These are phyloP conservation scores for Omphalea diandra DNA, from an alignment of 441 rosid genomes.

Conservation along the genomic window DNA sequence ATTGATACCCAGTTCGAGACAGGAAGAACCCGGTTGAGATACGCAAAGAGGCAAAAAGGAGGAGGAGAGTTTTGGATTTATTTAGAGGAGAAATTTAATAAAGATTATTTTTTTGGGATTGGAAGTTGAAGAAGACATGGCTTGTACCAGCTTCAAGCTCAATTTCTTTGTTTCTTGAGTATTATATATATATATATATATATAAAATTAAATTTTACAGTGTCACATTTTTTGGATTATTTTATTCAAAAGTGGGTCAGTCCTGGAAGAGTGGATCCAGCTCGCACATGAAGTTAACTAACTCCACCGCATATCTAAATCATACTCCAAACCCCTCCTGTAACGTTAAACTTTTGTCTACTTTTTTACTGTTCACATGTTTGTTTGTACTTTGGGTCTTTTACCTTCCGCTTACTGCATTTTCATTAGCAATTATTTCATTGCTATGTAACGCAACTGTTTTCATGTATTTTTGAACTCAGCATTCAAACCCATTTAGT, in stretches of 20 bases:
- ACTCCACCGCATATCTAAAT: constrained; percentile 36
- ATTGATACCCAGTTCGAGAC: constrained; percentile 36
- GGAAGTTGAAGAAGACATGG: constrained; percentile 44
- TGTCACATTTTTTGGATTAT: constrained; percentile 21
- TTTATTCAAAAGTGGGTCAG: constrained; percentile 55
- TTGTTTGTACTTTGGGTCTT: background rate
- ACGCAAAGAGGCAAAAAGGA: constrained; percentile 11
- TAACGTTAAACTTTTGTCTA: constrained; percentile 16
- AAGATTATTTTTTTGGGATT: constrained; percentile 26
- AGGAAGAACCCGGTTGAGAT: constrained; percentile 37
- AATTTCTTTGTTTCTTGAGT: constrained; percentile 36
- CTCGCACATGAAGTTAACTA: constrained; percentile 60
- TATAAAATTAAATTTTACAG: background rate
- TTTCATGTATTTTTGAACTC: no score
- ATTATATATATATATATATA: background rate
- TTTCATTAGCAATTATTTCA: constrained; percentile 10
- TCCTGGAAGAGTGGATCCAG: constrained; percentile 82
- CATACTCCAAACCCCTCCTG: constrained; percentile 19
- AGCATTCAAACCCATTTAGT: no score
- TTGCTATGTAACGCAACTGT: no score
- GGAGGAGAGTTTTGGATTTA: constrained; percentile 12
- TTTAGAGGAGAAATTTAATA: constrained; percentile 12
- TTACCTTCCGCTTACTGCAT: background rate
- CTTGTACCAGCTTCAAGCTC: constrained; percentile 39
- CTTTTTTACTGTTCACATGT: constrained; percentile 14